Base-by-base conservation (phyloP, 352 stramenopile genomes). In the Phytophthora foliorum region DNA sequence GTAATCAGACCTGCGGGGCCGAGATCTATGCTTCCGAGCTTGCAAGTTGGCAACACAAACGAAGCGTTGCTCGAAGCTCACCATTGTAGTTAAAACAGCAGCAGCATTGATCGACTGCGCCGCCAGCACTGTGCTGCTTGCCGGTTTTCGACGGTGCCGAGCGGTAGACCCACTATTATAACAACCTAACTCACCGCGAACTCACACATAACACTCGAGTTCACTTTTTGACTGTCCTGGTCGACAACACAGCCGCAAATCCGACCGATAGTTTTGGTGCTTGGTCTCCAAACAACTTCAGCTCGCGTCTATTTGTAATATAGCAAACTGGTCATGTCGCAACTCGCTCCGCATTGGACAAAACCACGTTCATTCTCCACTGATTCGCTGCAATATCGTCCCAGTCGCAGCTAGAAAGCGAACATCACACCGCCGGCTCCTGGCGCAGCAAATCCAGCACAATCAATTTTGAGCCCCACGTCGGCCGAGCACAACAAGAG, bases 211-310 rank as follows among this genome's bases (percentile, higher is more conserved):
- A 41, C 9, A n/a, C n/a, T n/a, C n/a, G n/a, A n/a, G n/a, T n/a
- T n/a, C n/a, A n/a, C n/a, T 13, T 17, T 41, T 13, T 41, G 5
- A 2, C 9, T 41, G 2, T 41, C 34, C 9, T 41, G 14, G 13
- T 41, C 11, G 42, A 27, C 21, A 49, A 9, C 41, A 22, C 42
- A 49, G 19, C 44, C 2, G 44, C 44, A 51, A 32, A 45, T 45
- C 38, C 16, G 36, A 3, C 16, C 36, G 36, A 13, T 9, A 34
- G 19, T 16, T 57, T 34, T 60, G 48, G 46, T 54, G 58, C 58
- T 66, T 66, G 58, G 58, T 52, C 27, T 34, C 11, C 34, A 48
- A 29, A 39, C 45, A 59, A 48, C 36, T 49, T 59, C 52, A 58
- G 22, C 19, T 24, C 31, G 6, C 22, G 42, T 24, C 42, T 55